Percentiles rank a stretch among this genome's conserved stretches.
phyloP scores from a whole-genome alignment of 129 eudicot species.

The Lactuca saligna region DNA sequence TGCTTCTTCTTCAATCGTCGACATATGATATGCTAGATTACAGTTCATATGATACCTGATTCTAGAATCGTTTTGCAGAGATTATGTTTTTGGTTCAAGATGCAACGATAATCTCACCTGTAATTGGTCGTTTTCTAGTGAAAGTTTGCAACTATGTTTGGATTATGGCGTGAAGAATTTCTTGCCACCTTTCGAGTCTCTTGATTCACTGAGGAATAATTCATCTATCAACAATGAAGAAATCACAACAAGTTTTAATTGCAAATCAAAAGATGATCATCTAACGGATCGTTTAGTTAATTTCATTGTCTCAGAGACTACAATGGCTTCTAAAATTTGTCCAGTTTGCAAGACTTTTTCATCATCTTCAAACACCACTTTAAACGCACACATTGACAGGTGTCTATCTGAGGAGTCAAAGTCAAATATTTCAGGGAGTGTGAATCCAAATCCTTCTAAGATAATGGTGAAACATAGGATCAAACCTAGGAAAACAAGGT shows the following conservation, averaged over 20 bases:
- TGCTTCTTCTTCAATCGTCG: neutral
- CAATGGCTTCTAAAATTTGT: constrained; percentile 78
- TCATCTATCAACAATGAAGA: constrained; percentile 32
- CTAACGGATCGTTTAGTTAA: neutral
- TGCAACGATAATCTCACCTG: constrained; percentile 51
- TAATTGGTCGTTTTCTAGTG: constrained; percentile 81
- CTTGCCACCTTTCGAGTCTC: constrained; percentile 81
- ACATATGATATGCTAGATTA: constrained; percentile 29
- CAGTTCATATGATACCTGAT: constrained; percentile 10
- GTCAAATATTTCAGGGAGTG: constrained; percentile 41
- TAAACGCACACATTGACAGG: constrained; percentile 94
- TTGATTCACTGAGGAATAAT: constrained; percentile 42
- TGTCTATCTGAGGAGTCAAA: constrained; percentile 65
- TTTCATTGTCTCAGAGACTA: constrained; percentile 12
- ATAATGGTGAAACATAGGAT: constrained; percentile 57
- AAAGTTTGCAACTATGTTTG: constrained; percentile 69
- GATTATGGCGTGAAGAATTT: constrained; percentile 67
- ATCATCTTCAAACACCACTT: constrained; percentile 86
- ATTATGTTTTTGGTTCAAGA: constrained; percentile 66
- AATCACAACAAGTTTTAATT: constrained; percentile 24
- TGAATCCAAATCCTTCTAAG: constrained; percentile 30
- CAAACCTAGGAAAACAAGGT: constrained; percentile 67
- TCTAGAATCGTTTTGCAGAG: constrained; percentile 43
- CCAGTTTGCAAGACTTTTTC: constrained; percentile 90
- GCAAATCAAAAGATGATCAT: constrained; percentile 11